Base-by-base conservation (phyloP, 371 early-diverging fungal species). In the Zychaea mexicana region DNA sequence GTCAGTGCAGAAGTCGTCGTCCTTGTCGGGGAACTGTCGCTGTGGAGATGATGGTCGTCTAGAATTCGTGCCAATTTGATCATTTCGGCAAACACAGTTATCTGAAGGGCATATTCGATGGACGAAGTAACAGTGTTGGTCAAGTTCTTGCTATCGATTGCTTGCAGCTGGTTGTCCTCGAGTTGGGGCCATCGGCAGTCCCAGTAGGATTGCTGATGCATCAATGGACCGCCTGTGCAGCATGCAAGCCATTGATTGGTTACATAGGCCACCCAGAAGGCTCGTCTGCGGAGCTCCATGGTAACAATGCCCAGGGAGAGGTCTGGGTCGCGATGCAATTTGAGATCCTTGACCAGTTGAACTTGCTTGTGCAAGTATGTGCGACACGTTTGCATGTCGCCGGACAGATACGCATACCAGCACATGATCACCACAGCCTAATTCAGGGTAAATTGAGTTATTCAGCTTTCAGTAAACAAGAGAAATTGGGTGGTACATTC, bases 201-300 rank as follows among this genome's bases (percentile, higher is more conserved):
- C 17, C 63, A 49, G 52, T 33, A 33, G 17, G 19, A 6, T 32
- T 22, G 7, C 1, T 32, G 42, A 4, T 67, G 54, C 55, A 55
- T 53, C 53, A 30, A 55, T 2, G n/a, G 24, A 9, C 24, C 55
- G 21, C 69, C 67, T 17, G 68, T 66, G 46, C 70, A 70, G 19
- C 60, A 62, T 3, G 76, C 52, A 2, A 79, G 39, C 78, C 79
- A 79, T 52, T 73, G 74, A 58, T 79, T 77, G 10, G 71, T 70
- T 12, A 77, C 77, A 67, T 67, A 74, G 17, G 69, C 60, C 3
- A 71, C 70, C 79, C 82, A 82, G 24, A 71, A 78, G 8, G 71
- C 68, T 36, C 82, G 76, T 22, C 79, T 65, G 30, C 65, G 70
- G 57, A 74, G 74, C 60, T 82, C 82, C 46, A 59, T 63, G 1